Percentiles rank a stretch among this genome's conserved stretches.
These are phyloP conservation scores for Lentinula guzmanii DNA, from an alignment of 768 basidiomycete genomes.

Conservation along the genomic window DNA sequence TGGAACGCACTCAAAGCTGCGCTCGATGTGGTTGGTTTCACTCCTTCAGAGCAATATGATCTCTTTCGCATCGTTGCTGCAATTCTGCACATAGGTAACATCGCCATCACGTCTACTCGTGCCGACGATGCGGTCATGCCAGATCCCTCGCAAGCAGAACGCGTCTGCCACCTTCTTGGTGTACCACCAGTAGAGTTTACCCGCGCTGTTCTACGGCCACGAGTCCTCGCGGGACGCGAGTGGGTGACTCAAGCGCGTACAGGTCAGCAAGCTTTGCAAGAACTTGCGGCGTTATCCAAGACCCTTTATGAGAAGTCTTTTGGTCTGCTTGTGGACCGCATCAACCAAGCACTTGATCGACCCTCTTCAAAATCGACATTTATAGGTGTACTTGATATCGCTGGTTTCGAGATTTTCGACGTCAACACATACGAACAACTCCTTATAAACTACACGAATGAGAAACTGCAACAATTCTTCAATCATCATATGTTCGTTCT, in stretches of 20 bases:
- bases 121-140: constrained; percentile 76
- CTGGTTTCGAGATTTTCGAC: constrained; percentile 97
- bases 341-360: constrained; percentile 91
- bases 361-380: constrained; percentile 90
- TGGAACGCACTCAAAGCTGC: constrained; percentile 78
- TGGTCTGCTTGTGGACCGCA: constrained; percentile 86
- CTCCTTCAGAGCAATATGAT: constrained; percentile 77
- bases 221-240: constrained; percentile 90
- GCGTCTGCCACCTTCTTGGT: constrained; percentile 86
- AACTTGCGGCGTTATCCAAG: constrained; percentile 88
- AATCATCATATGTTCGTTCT: constrained; percentile 99
- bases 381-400: constrained; percentile 98
- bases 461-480: constrained; percentile 96
- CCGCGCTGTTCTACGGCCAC: constrained; percentile 82
- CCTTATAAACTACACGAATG: constrained; percentile 98
- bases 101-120: constrained; percentile 70
- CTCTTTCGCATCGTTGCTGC: constrained; percentile 93
- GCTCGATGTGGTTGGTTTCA: constrained; percentile 86
- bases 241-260: constrained; percentile 95
- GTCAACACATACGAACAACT: constrained; percentile 96
- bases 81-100: constrained; percentile 94
- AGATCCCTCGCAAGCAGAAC: constrained; percentile 81
- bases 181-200: constrained; percentile 84
- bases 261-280: constrained; percentile 86
- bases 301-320: constrained; percentile 97